Base-by-base conservation (phyloP, 441 rosid species). In the Pelargonium hybrid region DNA sequence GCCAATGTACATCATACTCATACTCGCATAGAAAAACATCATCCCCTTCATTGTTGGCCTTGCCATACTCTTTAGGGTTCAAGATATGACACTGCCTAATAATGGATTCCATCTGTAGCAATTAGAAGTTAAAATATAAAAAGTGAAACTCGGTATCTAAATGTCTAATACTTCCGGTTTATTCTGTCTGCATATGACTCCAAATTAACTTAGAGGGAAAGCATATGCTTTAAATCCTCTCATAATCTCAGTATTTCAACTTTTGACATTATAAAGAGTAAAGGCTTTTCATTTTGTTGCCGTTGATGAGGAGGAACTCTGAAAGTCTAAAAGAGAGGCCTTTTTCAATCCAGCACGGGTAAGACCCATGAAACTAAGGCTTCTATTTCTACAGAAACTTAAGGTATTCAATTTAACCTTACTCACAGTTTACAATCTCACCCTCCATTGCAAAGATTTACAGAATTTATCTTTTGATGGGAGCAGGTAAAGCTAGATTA, bases 21-120 rank as follows among this genome's bases (percentile, higher is more conserved):
- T 94, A 92, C 80, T 94, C 98, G 67, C 99, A 92, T 4, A 92
- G 78, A 71, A 88, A 94, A 67, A 94, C 76, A 83, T 92, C 99
- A 85, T 94, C 96, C 26, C 98, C 98, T 75, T 84, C 88, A 67
- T 90, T 73, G 31, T 68, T 82, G 64, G 92, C 96, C 82, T 86
- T 88, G 4, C 82, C 80, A 76, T 85, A 92, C 71, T 90, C 97
- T 77, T 78, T 80, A 18, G 96, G 99, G 74, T 47, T 86, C 88
- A 70, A 81, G 10, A 94, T 94, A 78, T 47, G 84, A 80, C 99
- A 94, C 76, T 85, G 98, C 80, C 90, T 87, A 65, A 94, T 74
- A 23, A 90, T 72, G 73, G 89, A 86, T 74, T 85, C 91, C 99
- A 92, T 88, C 94, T 90, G 86, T 73, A 69, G 43, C 67, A 67